Evolutionary conservation across 2,329 filamentous ascomycete genomes (phyloP), one percentile per base, ranked within the genome.

Genomic region (Zymoseptoria ardabiliae): DNA sequence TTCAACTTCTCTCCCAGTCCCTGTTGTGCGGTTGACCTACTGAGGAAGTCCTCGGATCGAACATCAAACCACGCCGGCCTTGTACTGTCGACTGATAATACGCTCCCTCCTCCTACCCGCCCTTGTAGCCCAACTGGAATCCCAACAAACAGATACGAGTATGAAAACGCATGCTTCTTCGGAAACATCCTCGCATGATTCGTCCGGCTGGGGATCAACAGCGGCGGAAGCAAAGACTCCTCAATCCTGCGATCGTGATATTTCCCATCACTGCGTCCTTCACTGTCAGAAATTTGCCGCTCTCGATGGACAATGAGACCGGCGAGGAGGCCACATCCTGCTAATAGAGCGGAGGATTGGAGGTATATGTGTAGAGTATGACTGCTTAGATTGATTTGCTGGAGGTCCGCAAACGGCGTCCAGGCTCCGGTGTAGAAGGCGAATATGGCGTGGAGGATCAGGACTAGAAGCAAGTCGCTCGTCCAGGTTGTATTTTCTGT

Each of bases 141-240:
- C 0, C 88, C 87, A 23, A 85, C 83, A 52, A 86, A 78, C 1
- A 91, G 79, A 70, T 91, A 90, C 0, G 86, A 85, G 69, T 90
- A 90, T 0, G 77, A 77, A 68, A 92, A 91, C 0, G 80, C 80
- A 69, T 91, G 85, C 60, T 81, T 83, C 68, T 84, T 79, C 0
- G 88, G 88, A 59, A 87, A 85, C n/a, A 87, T 70, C 19, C 88
- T 79, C 3, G 81, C 76, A 70, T 91, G 88, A 2, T 80, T 85
- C 13, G 85, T 89, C 51, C 76, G 78, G 66, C 84, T 85, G 7
- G 87, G 86, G 50, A 91, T 82, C 11, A 91, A 73, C 58, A 84
- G 73, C 2, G 83, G 80, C 55, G 73, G 72, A 10, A 74, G 61
- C 7, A 72, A 61, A 28, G 70, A 66, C 55, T 73, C 70, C 13